A percentile compares a stretch with the other conserved stretches of the same genome.
Conservation (phyloP, 805 yeast genomes). For the Sungouiella thailandica region DNA sequence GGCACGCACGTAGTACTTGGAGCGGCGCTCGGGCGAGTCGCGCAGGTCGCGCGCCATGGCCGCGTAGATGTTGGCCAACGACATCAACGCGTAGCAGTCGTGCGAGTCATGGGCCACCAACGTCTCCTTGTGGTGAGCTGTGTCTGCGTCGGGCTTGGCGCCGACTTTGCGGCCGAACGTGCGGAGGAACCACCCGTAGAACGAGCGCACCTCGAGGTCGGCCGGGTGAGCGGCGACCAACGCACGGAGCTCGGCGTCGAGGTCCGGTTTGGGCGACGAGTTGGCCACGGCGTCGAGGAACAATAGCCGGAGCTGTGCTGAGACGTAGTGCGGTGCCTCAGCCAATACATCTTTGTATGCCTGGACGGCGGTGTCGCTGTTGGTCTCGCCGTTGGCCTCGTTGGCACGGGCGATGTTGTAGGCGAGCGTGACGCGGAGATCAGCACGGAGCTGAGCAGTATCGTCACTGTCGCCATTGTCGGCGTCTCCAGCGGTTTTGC, state of each 20-base stretch:
- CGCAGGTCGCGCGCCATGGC: slow-evolving; percentile 75
- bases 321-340: slow-evolving; percentile 62
- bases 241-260: slow-evolving; percentile 49
- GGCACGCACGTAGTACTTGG: slow-evolving; percentile 81
- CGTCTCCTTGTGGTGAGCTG: slow-evolving; percentile 79
- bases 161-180: slow-evolving; percentile 51
- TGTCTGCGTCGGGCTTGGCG: slow-evolving; percentile 54
- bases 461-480: slow-evolving; percentile 26
- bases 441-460: slow-evolving; percentile 25
- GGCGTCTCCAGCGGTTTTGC: too few species aligned
- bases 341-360: slow-evolving; percentile 55
- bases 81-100: slow-evolving; percentile 83
- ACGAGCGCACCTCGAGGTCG: slow-evolving; percentile 79
- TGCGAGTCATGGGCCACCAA: slow-evolving; percentile 78
- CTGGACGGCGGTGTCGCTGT: slow-evolving; percentile 29
- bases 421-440: slow-evolving; percentile 26
- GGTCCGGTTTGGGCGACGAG: slow-evolving; percentile 33
- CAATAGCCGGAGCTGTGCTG: slow-evolving; percentile 69
- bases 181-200: slow-evolving; percentile 84
- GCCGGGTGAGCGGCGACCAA: slow-evolving; percentile 52
- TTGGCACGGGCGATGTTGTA: slow-evolving; percentile 76
- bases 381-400: slow-evolving; percentile 50
- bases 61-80: slow-evolving; percentile 85
- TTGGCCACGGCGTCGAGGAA: slow-evolving; percentile 51
- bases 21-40: slow-evolving; percentile 50